Percentiles rank a stretch among this genome's conserved stretches.
phyloP scores from a whole-genome alignment of 805 yeast genomes.

The Cyberlindnera maritima region DNA sequence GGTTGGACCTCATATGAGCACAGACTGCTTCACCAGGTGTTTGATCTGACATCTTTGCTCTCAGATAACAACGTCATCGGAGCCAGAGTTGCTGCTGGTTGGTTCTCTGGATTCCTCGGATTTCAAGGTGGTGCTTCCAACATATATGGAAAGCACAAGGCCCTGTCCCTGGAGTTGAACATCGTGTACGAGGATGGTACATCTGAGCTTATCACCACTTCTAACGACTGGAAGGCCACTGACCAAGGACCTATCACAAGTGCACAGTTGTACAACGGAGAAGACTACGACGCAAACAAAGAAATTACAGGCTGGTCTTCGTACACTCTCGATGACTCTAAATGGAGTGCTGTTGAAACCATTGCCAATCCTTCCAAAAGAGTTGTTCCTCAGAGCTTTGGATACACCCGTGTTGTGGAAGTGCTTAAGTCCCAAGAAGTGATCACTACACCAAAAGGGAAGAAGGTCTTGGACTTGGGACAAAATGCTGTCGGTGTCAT shows the following conservation, averaged over 20 bases:
- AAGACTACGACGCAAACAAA: slow-evolving; percentile 13
- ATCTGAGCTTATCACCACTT: slow-evolving; percentile 8
- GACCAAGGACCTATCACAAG: slow-evolving; percentile 14
- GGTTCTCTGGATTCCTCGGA: slow-evolving; percentile 19
- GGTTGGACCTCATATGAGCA: slow-evolving; percentile 22
- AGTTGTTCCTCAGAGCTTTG: slow-evolving; percentile 16
- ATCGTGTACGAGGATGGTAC: slow-evolving; percentile 16
- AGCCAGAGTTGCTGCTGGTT: slow-evolving; percentile 19
- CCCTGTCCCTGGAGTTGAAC: slow-evolving; percentile 12
- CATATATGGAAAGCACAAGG: slow-evolving; percentile 15
- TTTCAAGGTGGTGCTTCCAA: slow-evolving; percentile 19
- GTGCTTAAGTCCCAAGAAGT: slow-evolving; percentile 9
- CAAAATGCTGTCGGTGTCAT: slow-evolving; percentile 21
- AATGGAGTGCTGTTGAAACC: slow-evolving; percentile 10
- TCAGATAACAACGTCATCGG: slow-evolving; percentile 12
- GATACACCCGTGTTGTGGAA: slow-evolving; percentile 13
- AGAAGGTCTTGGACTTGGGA: slow-evolving; percentile 14
- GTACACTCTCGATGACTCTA: not conserved
- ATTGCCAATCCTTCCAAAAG: slow-evolving; percentile 11
- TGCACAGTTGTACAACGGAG: slow-evolving; percentile 20
- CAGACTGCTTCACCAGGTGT: slow-evolving; percentile 19
- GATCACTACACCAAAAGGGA: slow-evolving; percentile 14
- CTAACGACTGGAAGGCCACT: slow-evolving; percentile 13
- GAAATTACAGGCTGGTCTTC: slow-evolving; percentile 17
- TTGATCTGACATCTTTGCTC: slow-evolving; percentile 11